Evolutionary conservation across 2,329 filamentous ascomycete species (phyloP).

Genomic region (Dactylella cylindrospora): DNA sequence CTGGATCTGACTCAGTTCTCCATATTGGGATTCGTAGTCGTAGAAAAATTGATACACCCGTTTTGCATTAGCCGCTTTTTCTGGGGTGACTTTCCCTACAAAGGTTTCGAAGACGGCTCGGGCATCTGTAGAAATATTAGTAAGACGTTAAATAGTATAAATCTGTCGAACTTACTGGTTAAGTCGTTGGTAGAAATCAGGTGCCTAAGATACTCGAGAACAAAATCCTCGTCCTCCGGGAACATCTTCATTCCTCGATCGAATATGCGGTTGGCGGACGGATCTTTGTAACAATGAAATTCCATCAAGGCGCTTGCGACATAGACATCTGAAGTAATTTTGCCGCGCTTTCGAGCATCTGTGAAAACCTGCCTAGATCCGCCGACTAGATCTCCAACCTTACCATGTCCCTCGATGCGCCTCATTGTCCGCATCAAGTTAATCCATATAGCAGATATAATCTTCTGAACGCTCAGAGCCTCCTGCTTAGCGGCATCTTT

Average conservation of each 20-base stretch:
- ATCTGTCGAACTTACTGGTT: constrained; percentile 68
- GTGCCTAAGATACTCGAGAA: constrained; percentile 94
- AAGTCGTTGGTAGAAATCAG: constrained; percentile 88
- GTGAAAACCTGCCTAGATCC: constrained; percentile 86
- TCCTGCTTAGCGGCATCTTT: constrained; percentile 64
- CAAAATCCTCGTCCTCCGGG: constrained; percentile 88
- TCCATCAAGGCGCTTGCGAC: constrained; percentile 90
- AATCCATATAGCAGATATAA: constrained; percentile 92
- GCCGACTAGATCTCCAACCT: constrained; percentile 65
- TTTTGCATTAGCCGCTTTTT: constrained; percentile 81
- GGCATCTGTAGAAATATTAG: constrained; percentile 64
- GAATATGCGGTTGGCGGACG: constrained; percentile 90
- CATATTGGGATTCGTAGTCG: constrained; percentile 90
- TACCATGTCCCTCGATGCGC: constrained; percentile 80
- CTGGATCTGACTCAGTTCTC: constrained; percentile 84
- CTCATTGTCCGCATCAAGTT: constrained; percentile 91
- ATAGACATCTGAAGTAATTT: constrained; percentile 91
- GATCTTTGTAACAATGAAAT: constrained; percentile 92
- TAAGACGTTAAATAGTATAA: not conserved
- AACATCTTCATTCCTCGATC: constrained; percentile 92
- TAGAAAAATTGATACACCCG: constrained; percentile 89
- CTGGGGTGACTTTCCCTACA: constrained; percentile 71
- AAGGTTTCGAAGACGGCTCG: constrained; percentile 95
- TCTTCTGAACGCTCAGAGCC: constrained; percentile 73
- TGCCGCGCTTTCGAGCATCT: constrained; percentile 81